Base-by-base conservation (phyloP, 1,284 basidiomycete genomes). In the Sanguinoderma infundibulare region DNA sequence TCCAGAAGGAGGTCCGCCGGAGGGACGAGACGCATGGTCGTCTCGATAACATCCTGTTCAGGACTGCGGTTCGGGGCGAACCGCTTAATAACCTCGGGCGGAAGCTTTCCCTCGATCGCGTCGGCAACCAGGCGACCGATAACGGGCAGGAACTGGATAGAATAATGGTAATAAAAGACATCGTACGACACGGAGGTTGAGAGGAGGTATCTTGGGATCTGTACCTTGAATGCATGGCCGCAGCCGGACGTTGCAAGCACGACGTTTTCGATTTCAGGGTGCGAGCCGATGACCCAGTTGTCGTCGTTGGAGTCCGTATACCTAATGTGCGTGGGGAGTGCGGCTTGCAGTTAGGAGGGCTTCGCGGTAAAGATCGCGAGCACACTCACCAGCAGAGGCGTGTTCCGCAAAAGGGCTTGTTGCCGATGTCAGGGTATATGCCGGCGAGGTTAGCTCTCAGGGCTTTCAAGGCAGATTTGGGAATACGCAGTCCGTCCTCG, bases 211-310 rank as follows among this genome's bases (percentile, higher is more conserved):
- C n/a, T n/a, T n/a, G n/a, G n/a, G n/a, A n/a, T n/a, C n/a, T n/a
- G 57, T 59, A 87, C 91, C 82, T 94, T 95, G 80, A 87, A 95
- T 0, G 86, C 92, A 74, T 95, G 93, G 0, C 92, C 93, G 66
- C 87, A 91, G 6, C 89, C 93, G 15, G 83, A 89, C 0, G 91
- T 93, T 5, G 91, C 92, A 20, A 95, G 73, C 53, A 92, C 72
- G 17, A 95, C 69, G 1, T 81, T 81, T 10, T 78, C 70, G 69
- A 91, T 82, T 6, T 73, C 70, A 0, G 89, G 86, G 62, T 87
- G 81, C 47, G 75, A 80, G 36, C 92, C 90, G 64, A 95, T 91
- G 39, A 94, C 79, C 89, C 91, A 95, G 74, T 94, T 80, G 1
- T 85, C 86, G 70, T 95, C 91, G 1, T 85, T 81, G 3, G 89